A percentile compares a stretch with the other conserved stretches of the same genome.
Evolutionary conservation across 768 basidiomycete species (phyloP).

Genomic region (Podaxis sp.): DNA sequence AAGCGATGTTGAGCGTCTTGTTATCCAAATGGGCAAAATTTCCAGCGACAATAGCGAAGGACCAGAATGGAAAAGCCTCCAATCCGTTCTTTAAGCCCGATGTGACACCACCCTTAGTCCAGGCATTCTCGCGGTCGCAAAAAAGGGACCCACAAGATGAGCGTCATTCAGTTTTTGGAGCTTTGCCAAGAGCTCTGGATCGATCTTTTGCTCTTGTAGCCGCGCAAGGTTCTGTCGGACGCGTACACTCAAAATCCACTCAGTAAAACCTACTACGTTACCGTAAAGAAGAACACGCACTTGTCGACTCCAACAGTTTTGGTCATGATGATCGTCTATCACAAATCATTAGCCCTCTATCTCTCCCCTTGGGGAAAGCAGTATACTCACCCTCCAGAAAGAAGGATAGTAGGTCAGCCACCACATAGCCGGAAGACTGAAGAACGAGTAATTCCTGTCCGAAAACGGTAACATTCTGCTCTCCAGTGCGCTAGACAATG

Average conservation of each 20-base stretch:
- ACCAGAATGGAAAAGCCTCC: conserved; percentile 17
- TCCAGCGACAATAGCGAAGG: conserved; percentile 17
- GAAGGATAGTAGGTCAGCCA: background rate
- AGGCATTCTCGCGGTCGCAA: background rate
- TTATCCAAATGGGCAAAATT: conserved; percentile 21
- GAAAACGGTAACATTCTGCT: background rate
- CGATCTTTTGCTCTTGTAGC: background rate
- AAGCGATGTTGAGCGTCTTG: conserved; percentile 22
- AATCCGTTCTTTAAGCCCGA: background rate
- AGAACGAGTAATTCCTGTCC: background rate
- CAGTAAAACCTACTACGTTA: background rate
- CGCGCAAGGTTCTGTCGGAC: background rate
- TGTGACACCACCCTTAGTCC: no score
- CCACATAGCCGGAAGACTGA: background rate
- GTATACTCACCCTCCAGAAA: background rate
- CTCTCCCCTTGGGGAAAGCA: background rate
- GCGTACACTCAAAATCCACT: background rate
- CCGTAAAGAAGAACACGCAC: background rate
- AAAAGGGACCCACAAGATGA: background rate
- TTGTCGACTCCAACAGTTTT: background rate
- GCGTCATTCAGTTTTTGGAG: background rate
- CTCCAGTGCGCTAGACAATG: background rate
- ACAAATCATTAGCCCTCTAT: background rate
- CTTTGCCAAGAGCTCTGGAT: background rate
- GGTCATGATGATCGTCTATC: background rate